Conservation (phyloP, 768 basidiomycete species). For the Exsudoporus frostii region DNA sequence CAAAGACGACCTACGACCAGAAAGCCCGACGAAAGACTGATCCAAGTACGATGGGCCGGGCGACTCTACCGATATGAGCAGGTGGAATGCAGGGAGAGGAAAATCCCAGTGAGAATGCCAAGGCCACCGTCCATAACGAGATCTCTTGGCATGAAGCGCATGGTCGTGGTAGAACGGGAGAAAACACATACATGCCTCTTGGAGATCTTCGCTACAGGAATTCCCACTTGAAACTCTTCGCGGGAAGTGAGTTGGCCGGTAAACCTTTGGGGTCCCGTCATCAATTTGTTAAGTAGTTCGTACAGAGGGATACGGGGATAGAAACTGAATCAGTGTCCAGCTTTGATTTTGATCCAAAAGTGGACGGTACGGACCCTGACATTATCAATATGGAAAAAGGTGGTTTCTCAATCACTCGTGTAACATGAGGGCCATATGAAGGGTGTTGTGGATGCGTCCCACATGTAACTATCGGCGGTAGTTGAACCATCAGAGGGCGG, state of each 20-base stretch:
- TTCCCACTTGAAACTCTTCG: conserved; percentile 8
- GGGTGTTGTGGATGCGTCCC: not conserved
- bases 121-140: not conserved
- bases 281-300: not conserved
- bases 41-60: not conserved
- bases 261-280: not conserved
- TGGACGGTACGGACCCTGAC: not conserved
- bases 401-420: not conserved
- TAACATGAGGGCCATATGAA: not conserved
- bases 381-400: not conserved
- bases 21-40: too few relatives aligned
- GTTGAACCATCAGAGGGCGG: not conserved
- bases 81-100: not conserved
- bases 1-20: not conserved
- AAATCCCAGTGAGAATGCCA: not conserved
- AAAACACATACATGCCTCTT: too few relatives aligned
- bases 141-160: conserved; percentile 1
- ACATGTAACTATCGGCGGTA: not conserved
- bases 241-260: not conserved
- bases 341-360: not conserved
- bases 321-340: not conserved
- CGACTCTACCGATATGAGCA: not conserved
- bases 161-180: not conserved
- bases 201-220: not conserved
- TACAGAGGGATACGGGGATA: not conserved